Base-by-base conservation (phyloP, 1,284 basidiomycete genomes). In the Rhodotorula sp. region DNA sequence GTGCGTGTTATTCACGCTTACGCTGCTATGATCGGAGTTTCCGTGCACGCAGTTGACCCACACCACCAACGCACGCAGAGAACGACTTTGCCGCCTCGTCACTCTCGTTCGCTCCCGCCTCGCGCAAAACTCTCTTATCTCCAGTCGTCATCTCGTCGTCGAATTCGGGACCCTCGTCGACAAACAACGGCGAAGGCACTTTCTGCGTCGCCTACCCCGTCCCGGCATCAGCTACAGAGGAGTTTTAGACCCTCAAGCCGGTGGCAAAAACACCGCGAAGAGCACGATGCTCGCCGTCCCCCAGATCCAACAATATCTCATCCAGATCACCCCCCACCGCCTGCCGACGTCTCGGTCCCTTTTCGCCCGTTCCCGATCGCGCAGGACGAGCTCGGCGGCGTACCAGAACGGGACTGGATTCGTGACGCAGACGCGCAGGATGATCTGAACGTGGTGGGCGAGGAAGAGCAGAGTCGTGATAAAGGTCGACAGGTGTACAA, bases 401-500 rank as follows among this genome's bases (percentile, higher is more conserved):
- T 87, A 88, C 94, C 94, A 97, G 81, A 93, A 94, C 0, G 89
- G 82, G 59, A 89, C 83, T 0, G 95, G 95, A 80, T 94, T 85
- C 0, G 90, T 87, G 0, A 89, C 86, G 15, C 89, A 87, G 18
- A 92, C 83, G 6, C 95, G 88, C 4, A 99, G 86, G 2, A 89
- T 84, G 73, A 98, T 98, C 79, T 99, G 95, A 1, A 90, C 90
- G 78, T 99, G 93, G 0, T 93, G 90, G 7, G 86, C 85, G 77
- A 95, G 86, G 15, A 95, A 82, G 29, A 98, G 83, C 26, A 90
- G 82, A 42, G 84, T 78, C 12, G 85, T 84, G 61, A 91, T 82
- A 46, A 86, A 75, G 24, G 66, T 70, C 51, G 72, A 67, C n/a
- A 77, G 68, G 65, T 77, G 77, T 8, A 78, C 29, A 42, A 70